A percentile compares a stretch with the other conserved stretches of the same genome.
Conservation (phyloP, 2,329 filamentous ascomycete genomes). For the Fusarium secorum region DNA sequence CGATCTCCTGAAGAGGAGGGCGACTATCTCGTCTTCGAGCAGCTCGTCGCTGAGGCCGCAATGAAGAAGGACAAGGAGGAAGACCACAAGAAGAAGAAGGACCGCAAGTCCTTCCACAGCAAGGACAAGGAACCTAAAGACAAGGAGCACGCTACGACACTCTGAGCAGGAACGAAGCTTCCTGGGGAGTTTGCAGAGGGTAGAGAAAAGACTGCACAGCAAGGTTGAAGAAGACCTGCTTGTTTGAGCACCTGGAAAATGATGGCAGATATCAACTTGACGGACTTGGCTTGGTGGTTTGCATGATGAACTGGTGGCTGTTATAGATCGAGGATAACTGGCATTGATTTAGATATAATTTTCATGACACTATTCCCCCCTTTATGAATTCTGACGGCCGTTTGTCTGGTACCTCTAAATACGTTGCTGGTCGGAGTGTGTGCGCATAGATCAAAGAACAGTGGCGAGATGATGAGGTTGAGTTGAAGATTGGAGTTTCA, state of each 20-base stretch:
- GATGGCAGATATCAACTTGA: not conserved
- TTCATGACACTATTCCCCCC: conserved; percentile 38
- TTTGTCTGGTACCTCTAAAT: not conserved
- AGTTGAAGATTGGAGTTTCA: conserved; percentile 9
- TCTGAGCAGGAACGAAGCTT: not conserved
- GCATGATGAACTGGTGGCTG: conserved; percentile 7
- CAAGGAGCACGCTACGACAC: conserved; percentile 14
- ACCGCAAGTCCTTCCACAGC: conserved; percentile 49
- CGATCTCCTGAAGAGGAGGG: conserved; percentile 95
- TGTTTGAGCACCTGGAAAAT: conserved; percentile 4
- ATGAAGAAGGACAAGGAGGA: conserved; percentile 82
- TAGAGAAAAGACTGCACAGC: not conserved
- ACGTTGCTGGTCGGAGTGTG: not conserved
- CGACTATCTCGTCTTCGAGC: conserved; percentile 98
- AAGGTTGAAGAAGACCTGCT: not conserved
- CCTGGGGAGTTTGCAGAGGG: not conserved
- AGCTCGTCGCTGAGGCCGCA: conserved; percentile 94
- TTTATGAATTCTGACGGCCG: conserved; percentile 11
- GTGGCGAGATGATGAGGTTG: not conserved
- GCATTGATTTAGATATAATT: conserved; percentile 42
- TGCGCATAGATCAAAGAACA: not conserved
- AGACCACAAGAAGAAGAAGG: conserved; percentile 69
- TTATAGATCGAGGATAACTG: conserved; percentile 32
- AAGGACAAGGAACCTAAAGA: conserved; percentile 22
- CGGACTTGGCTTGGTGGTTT: not conserved